Conservation (phyloP, 2,329 filamentous ascomycete species). For the Cladosporium oxysporum region DNA sequence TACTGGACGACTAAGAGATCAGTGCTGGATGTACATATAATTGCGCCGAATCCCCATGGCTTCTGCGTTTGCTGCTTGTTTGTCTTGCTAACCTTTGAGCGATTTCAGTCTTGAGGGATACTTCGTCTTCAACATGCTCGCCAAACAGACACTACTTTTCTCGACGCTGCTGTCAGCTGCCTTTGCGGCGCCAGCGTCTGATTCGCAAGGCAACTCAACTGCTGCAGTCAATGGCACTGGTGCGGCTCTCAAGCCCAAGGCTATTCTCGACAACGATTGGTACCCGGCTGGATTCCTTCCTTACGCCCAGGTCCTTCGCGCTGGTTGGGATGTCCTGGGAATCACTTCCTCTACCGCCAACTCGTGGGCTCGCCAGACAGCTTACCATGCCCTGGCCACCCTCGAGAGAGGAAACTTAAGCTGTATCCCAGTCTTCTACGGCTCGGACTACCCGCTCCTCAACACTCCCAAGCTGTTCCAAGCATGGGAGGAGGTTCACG, state of each 20-base stretch:
- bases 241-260: conserved; percentile 28
- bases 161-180: conserved; percentile 6
- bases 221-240: not conserved
- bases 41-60: not conserved
- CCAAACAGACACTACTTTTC: conserved; percentile 8
- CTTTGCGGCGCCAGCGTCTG: not conserved
- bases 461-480: conserved; percentile 49
- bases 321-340: conserved; percentile 48
- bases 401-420: conserved; percentile 50
- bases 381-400: conserved; percentile 50
- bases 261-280: conserved; percentile 53
- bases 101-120: not conserved
- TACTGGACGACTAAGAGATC: not conserved
- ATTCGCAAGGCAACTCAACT: not conserved
- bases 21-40: not conserved
- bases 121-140: conserved; percentile 12
- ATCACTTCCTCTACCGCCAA: conserved; percentile 47
- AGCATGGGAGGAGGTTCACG: conserved; percentile 49
- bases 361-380: conserved; percentile 49
- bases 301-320: conserved; percentile 48
- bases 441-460: conserved; percentile 50
- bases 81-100: not conserved
- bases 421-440: conserved; percentile 53
- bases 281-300: conserved; percentile 45
- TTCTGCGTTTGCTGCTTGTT: not conserved